Evolutionary conservation across 2,329 filamentous ascomycete species (phyloP), one percentile per base, ranked within the genome.

Genomic region (Achaetomium macrosporum): DNA sequence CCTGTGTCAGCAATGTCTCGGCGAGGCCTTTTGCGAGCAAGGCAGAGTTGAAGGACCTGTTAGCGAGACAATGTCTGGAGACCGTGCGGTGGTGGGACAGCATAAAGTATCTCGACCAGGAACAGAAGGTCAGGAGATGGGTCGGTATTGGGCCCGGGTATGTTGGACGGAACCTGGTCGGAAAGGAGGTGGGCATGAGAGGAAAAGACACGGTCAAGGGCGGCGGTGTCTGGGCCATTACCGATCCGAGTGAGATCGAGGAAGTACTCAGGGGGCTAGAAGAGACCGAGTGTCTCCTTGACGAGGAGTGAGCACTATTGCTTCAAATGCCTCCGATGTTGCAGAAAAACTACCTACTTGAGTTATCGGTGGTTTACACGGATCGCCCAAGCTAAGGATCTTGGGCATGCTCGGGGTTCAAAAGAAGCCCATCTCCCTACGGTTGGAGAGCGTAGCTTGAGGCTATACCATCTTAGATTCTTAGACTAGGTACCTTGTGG

Each of bases 61-160:
- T 96, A 46, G 85, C 90, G 1, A 74, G 88, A 45, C 87, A 90
- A 64, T 91, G 87, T 57, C 83, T 93, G n/a, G 90, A 96, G 72
- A 96, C 91, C 30, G 90, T 97, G 40, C 78, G 82, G 54, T 97
- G 92, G 92, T 96, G 91, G 84, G 89, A 95, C 61, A 93, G 88
- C 63, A 91, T 97, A 63, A 84, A 83, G 60, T 96, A 95, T 65
- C 73, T 96, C 46, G 89, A 96, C 67, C 84, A 93, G 66, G 83
- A 93, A 63, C 81, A 85, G 64, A 85, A 85, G 57, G 88, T 96
- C 16, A 78, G 84, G 62, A 77, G 91, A 51, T 96, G 92, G 87
- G 80, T 97, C 46, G 92, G 92, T 41, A 89, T 97, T 57, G 92
- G 92, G 0, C 92, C 92, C 0, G 92, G 92, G 5, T 95, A 95